phyloP scores from a whole-genome alignment of 164 flowering plant species.

The Vitis labrusca region DNA sequence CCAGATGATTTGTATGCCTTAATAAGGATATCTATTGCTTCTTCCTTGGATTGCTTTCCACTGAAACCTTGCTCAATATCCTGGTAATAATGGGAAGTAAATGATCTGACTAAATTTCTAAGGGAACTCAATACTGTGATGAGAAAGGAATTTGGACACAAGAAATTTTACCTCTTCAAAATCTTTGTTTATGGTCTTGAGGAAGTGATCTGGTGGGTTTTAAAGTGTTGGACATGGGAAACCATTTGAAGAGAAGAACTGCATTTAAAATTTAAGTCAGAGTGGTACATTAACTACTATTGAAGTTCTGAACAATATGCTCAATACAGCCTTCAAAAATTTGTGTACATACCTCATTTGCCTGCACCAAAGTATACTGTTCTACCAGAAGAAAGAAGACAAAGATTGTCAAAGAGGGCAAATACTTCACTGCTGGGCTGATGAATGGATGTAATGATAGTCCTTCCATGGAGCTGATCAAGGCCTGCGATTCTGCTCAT shows the following conservation, averaged over 20 bases:
- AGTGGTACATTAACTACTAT: background rate
- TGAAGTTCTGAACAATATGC: background rate
- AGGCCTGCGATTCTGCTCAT: constrained; percentile 26
- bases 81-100: constrained; percentile 2
- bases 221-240: constrained; percentile 67
- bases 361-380: constrained; percentile 44
- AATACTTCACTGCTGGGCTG: constrained; percentile 45
- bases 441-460: constrained; percentile 37
- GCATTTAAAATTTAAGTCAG: background rate
- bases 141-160: background rate
- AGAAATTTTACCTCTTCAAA: constrained; percentile 50
- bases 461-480: constrained; percentile 4
- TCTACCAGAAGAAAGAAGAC: constrained; percentile 33
- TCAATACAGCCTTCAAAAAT: background rate
- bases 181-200: constrained; percentile 69
- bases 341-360: constrained; percentile 23
- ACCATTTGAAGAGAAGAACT: constrained; percentile 69
- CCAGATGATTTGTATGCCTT: constrained; percentile 27
- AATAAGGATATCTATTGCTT: constrained; percentile 24
- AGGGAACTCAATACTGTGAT: too few species aligned
- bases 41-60: constrained; percentile 15
- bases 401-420: constrained; percentile 33
- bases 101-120: too few species aligned
- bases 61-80: constrained; percentile 26
- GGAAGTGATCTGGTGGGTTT: constrained; percentile 84